These are phyloP conservation scores for Quercus tomentella DNA, from an alignment of 331 rosid species.

Conservation along the genomic window DNA sequence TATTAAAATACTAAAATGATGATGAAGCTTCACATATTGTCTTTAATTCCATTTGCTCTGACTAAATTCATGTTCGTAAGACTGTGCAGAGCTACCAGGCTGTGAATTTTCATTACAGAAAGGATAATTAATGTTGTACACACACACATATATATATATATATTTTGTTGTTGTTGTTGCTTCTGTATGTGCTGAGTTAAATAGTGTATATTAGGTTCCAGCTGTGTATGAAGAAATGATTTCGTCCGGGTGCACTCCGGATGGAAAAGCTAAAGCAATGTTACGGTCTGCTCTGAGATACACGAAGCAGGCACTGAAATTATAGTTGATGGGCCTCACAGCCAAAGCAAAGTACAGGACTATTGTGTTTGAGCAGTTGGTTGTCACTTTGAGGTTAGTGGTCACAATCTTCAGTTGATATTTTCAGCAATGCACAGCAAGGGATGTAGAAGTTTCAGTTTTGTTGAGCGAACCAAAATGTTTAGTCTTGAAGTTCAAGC, in stretches of 20 bases:
- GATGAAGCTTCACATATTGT: neutral
- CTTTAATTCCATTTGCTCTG: neutral
- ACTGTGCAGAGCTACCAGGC: neutral
- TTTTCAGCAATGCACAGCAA: neutral
- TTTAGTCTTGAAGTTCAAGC: neutral
- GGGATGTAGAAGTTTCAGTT: neutral
- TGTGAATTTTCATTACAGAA: neutral
- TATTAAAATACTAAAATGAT: neutral
- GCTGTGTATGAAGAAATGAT: conserved; percentile 94
- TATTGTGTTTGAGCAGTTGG: conserved; percentile 6
- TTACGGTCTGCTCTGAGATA: conserved; percentile 89
- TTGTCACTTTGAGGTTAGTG: conserved; percentile 40
- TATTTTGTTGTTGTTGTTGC: neutral
- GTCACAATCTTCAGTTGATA: conserved; percentile 14
- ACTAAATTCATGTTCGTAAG: too few relatives aligned
- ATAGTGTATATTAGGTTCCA: conserved; percentile 74
- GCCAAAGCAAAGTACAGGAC: conserved; percentile 14
- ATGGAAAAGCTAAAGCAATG: conserved; percentile 91
- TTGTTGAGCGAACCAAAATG: neutral
- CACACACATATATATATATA: too few relatives aligned
- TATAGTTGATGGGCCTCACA: conserved; percentile 29
- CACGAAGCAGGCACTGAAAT: conserved; percentile 67
- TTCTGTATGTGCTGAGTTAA: neutral
- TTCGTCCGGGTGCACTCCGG: conserved; percentile 75
- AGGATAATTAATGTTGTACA: neutral